These are phyloP conservation scores for Phytopythium litorale DNA, from an alignment of 352 stramenopile species.

Conservation along the genomic window DNA sequence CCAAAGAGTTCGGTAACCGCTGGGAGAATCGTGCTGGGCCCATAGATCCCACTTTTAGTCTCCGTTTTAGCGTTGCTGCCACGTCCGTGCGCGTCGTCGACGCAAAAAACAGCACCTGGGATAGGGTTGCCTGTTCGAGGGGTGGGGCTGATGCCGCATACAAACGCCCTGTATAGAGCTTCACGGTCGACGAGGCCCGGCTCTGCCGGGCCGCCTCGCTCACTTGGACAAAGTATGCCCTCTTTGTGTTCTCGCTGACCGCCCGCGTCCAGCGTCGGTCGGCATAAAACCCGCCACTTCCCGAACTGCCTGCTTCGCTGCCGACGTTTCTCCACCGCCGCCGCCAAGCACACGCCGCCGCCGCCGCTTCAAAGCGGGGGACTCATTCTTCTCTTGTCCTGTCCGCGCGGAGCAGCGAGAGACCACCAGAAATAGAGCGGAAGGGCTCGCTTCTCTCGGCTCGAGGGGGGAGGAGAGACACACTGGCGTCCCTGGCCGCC, in stretches of 20 bases:
- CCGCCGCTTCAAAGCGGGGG: too few relatives aligned
- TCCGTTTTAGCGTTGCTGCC: neutral
- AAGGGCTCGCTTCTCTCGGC: neutral
- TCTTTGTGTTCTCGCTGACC: too few relatives aligned
- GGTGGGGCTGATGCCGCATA: slow-evolving; percentile 1
- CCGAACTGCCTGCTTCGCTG: too few relatives aligned
- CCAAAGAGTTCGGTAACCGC: too few relatives aligned
- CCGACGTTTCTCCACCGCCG: too few relatives aligned
- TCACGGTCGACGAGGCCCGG: neutral
- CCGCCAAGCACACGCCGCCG: too few relatives aligned
- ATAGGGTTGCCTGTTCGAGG: slow-evolving; percentile 2
- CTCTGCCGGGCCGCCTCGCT: neutral
- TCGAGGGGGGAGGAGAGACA: neutral
- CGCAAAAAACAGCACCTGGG: slow-evolving; percentile 1
- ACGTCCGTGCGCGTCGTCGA: neutral
- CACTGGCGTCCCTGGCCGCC: neutral
- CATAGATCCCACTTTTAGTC: neutral
- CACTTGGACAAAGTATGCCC: too few relatives aligned
- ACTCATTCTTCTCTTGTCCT: neutral
- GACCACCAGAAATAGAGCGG: slow-evolving; percentile 7
- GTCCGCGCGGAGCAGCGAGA: neutral
- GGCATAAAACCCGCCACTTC: too few relatives aligned
- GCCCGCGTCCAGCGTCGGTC: too few relatives aligned
- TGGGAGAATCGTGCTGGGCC: neutral
- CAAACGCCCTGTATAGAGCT: neutral